These are phyloP conservation scores for Erythrobasidium hasegawianum DNA, from an alignment of 1,284 basidiomycete species.

Conservation along the genomic window DNA sequence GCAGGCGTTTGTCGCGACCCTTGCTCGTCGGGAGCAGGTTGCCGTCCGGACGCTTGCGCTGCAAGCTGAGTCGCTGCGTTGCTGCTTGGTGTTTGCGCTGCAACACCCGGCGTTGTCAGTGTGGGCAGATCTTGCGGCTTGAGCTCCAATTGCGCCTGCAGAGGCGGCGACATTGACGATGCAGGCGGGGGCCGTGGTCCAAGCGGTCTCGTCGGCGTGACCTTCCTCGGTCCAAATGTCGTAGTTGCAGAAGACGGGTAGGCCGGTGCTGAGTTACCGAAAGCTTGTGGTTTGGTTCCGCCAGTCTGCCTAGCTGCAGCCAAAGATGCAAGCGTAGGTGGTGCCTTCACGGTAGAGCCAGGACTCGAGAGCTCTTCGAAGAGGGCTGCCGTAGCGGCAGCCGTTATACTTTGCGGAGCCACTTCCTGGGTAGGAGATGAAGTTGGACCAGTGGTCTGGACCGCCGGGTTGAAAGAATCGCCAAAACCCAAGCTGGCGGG, in stretches of 20 bases:
- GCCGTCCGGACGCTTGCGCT: too few species aligned
- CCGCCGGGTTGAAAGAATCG: slow-evolving; percentile 24
- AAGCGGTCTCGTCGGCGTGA: neutral
- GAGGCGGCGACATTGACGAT: neutral
- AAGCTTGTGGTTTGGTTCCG: neutral
- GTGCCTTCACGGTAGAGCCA: slow-evolving; percentile 12
- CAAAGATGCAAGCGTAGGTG: slow-evolving; percentile 25
- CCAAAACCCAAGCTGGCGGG: slow-evolving; percentile 6
- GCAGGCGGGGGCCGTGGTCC: neutral
- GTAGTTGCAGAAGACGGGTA: neutral
- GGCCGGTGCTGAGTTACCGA: slow-evolving; percentile 10
- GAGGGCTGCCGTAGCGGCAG: slow-evolving; percentile 10
- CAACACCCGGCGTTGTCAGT: too few species aligned
- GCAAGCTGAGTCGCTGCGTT: too few species aligned
- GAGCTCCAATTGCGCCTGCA: too few species aligned
- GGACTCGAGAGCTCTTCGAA: slow-evolving; percentile 24
- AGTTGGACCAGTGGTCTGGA: neutral
- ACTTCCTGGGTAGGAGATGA: neutral
- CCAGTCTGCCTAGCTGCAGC: slow-evolving; percentile 12
- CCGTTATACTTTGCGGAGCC: slow-evolving; percentile 13
- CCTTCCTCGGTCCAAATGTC: neutral
- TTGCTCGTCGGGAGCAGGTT: too few species aligned
- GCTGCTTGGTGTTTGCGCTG: too few species aligned
- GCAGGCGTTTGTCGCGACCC: neutral
- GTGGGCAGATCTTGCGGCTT: too few species aligned